phyloP scores from a whole-genome alignment of 179 eudicot species.

The Vitellaria paradoxa region DNA sequence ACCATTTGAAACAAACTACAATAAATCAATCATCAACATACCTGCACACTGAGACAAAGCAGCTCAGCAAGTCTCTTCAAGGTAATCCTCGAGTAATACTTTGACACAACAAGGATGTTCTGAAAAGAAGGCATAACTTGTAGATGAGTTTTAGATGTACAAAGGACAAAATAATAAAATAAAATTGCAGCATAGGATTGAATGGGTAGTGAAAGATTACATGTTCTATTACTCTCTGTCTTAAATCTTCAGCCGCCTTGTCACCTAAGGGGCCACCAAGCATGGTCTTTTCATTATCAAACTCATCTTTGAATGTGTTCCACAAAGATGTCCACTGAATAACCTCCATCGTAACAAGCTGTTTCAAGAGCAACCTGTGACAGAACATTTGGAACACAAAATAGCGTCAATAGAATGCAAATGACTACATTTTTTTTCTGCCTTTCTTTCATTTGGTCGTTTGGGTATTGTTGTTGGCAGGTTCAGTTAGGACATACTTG shows the following conservation, averaged over 20 bases:
- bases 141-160: not conserved
- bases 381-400: not conserved
- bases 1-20: not conserved
- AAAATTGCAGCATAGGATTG: not conserved
- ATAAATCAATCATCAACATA: conserved; percentile 14
- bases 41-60: conserved; percentile 77
- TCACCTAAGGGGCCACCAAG: conserved; percentile 85
- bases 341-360: conserved; percentile 94
- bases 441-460: conserved; percentile 40
- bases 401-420: not conserved
- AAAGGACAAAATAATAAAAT: not conserved
- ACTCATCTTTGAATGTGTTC: conserved; percentile 78
- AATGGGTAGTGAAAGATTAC: conserved; percentile 37
- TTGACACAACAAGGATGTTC: conserved; percentile 93
- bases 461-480: not conserved
- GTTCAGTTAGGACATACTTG: conserved; percentile 38
- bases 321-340: conserved; percentile 87
- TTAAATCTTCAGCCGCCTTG: conserved; percentile 92
- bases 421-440: not conserved
- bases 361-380: conserved; percentile 71
- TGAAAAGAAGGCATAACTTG: conserved; percentile 27
- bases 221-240: conserved; percentile 90
- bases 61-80: conserved; percentile 84
- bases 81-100: conserved; percentile 82
- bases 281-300: conserved; percentile 78